Conservation (phyloP, 2,329 filamentous ascomycete genomes). For the Zymoseptoria brevis region DNA sequence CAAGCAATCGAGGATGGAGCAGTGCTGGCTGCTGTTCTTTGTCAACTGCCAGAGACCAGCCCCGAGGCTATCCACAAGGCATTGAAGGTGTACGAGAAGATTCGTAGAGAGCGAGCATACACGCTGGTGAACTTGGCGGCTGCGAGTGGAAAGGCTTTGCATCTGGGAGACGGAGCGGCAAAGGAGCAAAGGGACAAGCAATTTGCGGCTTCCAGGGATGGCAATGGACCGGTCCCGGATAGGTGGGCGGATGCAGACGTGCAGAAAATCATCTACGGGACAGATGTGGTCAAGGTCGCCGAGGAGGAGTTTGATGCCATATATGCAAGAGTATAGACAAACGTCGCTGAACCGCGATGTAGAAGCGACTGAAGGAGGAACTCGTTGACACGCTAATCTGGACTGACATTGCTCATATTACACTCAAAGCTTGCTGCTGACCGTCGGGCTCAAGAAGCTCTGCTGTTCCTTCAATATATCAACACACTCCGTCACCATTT, state of each 20-base stretch:
- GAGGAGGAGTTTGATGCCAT: constrained; percentile 35
- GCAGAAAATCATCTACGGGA: constrained; percentile 42
- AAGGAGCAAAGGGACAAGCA: constrained; percentile 52
- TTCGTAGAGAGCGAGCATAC: constrained; percentile 51
- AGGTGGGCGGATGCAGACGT: constrained; percentile 47
- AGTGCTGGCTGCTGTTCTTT: constrained; percentile 46
- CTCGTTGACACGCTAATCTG: not conserved
- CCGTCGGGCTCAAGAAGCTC: constrained; percentile 46
- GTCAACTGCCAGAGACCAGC: constrained; percentile 40
- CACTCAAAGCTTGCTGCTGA: constrained; percentile 34
- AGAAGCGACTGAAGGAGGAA: too few relatives aligned
- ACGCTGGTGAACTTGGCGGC: constrained; percentile 50
- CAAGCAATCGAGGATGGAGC: constrained; percentile 58
- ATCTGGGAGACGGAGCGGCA: constrained; percentile 50
- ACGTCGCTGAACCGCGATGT: not conserved
- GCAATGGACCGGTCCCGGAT: constrained; percentile 39
- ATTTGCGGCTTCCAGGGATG: constrained; percentile 37
- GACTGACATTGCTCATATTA: not conserved
- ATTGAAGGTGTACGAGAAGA: constrained; percentile 48
- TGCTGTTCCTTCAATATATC: constrained; percentile 56
- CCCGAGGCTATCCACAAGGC: constrained; percentile 45
- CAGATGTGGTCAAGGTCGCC: constrained; percentile 39
- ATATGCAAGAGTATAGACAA: constrained; percentile 22
- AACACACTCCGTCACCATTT: constrained; percentile 76
- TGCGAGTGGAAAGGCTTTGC: constrained; percentile 46